Evolutionary conservation across 257 asterid species (phyloP), one percentile per base, ranked within the genome.

Genomic region (Jaltomata sinuosa): DNA sequence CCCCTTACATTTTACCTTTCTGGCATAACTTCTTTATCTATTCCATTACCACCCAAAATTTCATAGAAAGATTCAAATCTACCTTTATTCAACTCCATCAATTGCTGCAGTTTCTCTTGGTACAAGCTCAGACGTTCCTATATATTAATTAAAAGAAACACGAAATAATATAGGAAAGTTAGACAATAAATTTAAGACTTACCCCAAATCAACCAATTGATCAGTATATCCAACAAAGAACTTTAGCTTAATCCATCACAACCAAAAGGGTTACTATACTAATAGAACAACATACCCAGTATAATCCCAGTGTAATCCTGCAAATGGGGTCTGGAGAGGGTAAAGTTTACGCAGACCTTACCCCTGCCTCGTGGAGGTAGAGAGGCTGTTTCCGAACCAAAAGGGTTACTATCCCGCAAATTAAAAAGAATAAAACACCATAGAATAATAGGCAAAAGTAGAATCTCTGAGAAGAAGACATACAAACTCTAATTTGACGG

Each of bases 41-140:
- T 32, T 83, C 15, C 34, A 49, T 31, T 11, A 83, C 21, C 76
- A 47, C 59, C 36, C 40, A 83, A 36, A 31, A 65, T 32, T 47
- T 67, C 21, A 25, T 67, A n/a, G 52, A 83, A 10, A 42, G 62
- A 61, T 45, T 25, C n/a, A 86, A 6, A 53, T 52, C 77, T 92
- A 96, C 98, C 99, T 94, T 88, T 93, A 88, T 89, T 93, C 87
- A 89, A 85, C 82, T 94, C 94, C 81, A 88, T 83, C 91, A 88
- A 89, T 11, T 90, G 90, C 88, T 94, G 91, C 88, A 97, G 82
- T 89, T 94, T 97, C 87, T 94, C 97, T 87, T 94, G 88, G 84
- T 92, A 95, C 91, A 97, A 83, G 86, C 86, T 90, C 90, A 94
- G 86, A 78, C 99, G 91, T 88, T 97, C 99, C 99, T 94, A 86